These are phyloP conservation scores for Candida nanaspora DNA, from an alignment of 805 yeast genomes.

Conservation along the genomic window DNA sequence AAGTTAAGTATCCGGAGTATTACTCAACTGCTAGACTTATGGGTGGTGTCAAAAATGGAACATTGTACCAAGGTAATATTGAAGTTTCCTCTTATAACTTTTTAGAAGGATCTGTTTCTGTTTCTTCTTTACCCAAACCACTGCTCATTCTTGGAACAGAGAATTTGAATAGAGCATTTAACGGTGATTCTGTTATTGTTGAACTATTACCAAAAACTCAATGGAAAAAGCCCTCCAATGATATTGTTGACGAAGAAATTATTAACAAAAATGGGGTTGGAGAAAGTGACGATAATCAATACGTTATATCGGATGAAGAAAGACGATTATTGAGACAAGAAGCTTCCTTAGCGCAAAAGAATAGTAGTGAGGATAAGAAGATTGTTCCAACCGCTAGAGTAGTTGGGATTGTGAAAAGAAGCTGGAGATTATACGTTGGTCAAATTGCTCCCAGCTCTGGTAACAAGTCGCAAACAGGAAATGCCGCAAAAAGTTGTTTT, in stretches of 20 bases:
- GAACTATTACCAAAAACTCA: constrained; percentile 78
- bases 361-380: constrained; percentile 31
- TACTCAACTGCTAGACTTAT: constrained; percentile 73
- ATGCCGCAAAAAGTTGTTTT: constrained; percentile 71
- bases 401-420: constrained; percentile 81
- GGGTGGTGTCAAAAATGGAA: constrained; percentile 87
- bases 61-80: constrained; percentile 78
- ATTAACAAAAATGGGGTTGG: constrained; percentile 55
- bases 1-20: constrained; percentile 66
- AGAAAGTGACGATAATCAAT: constrained; percentile 40
- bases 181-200: constrained; percentile 86
- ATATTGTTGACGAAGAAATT: constrained; percentile 69
- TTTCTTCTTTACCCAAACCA: constrained; percentile 72
- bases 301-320: constrained; percentile 57
- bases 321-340: constrained; percentile 69
- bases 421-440: constrained; percentile 96
- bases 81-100: constrained; percentile 80
- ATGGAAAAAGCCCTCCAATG: constrained; percentile 83
- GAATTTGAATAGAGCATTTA: constrained; percentile 82
- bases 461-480: constrained; percentile 42
- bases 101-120: constrained; percentile 75
- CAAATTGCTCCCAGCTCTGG: constrained; percentile 79
- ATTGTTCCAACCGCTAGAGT: constrained; percentile 90
- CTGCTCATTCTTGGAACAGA: constrained; percentile 76
- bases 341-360: constrained; percentile 54